Evolutionary conservation across 768 basidiomycete species (phyloP).

Genomic region (Pisolithus tinctorius): DNA sequence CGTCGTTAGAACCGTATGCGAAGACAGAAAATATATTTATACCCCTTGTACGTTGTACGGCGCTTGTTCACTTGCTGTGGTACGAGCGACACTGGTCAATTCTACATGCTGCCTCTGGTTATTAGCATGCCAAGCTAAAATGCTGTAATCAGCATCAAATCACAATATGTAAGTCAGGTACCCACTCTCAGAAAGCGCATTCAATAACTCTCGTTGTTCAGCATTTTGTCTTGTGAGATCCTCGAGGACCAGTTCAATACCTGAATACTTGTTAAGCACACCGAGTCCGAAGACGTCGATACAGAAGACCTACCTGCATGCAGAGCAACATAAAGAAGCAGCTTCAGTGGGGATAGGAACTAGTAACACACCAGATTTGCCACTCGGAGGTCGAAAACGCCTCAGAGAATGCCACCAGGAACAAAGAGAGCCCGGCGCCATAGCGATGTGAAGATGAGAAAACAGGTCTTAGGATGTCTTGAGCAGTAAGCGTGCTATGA

Average conservation of each 20-base stretch:
- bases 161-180: neutral
- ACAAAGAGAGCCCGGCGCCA: too few relatives aligned
- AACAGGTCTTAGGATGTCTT: too few relatives aligned
- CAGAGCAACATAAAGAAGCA: too few relatives aligned
- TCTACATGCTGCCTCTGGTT: conserved; percentile 59
- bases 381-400: too few relatives aligned
- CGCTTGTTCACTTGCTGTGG: conserved; percentile 69
- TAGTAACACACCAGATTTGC: too few relatives aligned
- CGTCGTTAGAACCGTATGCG: conserved; percentile 4
- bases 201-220: conserved; percentile 53
- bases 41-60: conserved; percentile 82
- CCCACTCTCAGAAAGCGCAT: conserved; percentile 46
- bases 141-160: neutral
- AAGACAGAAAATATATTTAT: conserved; percentile 19
- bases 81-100: conserved; percentile 56
- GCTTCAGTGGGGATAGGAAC: too few relatives aligned
- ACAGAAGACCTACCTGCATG: conserved; percentile 43
- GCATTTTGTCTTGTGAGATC: conserved; percentile 53
- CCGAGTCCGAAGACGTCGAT: neutral
- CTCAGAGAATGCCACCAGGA: too few relatives aligned
- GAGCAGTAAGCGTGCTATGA: too few relatives aligned
- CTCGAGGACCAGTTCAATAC: conserved; percentile 53
- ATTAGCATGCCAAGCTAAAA: conserved; percentile 26
- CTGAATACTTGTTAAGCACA: conserved; percentile 29
- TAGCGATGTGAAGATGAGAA: too few relatives aligned